These are phyloP conservation scores for Plasmodium cynomolgi DNA, from an alignment of 169 alveolate species.

Conservation along the genomic window DNA sequence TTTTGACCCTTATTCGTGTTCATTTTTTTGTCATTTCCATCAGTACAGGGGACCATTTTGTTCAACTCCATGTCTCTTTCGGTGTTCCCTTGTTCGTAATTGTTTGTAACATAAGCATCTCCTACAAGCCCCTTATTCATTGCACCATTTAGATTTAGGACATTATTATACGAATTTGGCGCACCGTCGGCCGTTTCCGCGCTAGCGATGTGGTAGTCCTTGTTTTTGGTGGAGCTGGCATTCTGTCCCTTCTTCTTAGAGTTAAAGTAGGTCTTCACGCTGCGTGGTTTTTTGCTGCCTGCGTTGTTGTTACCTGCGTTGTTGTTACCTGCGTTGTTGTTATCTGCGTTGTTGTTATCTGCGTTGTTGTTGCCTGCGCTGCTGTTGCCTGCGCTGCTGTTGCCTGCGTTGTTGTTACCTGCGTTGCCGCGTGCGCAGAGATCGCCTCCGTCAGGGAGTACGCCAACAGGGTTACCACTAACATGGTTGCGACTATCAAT, in stretches of 20 bases:
- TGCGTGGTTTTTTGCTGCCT: not conserved
- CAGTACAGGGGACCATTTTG: not conserved
- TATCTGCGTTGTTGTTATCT: not conserved
- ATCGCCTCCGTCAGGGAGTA: not conserved
- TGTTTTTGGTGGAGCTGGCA: not conserved
- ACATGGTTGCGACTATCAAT: not conserved
- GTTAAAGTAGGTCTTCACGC: not conserved
- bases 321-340: not conserved
- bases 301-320: not conserved
- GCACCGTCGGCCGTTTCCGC: not conserved
- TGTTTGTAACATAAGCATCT: not conserved
- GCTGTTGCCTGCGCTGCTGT: too few species aligned
- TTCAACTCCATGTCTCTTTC: not conserved
- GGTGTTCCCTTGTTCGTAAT: constrained; percentile 9
- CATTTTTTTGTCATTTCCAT: not conserved
- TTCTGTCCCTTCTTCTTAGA: not conserved
- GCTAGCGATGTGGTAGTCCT: not conserved
- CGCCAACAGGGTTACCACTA: not conserved
- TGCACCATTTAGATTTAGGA: not conserved
- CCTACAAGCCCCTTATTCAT: not conserved
- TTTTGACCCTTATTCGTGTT: not conserved
- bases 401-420: not conserved
- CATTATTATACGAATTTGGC: not conserved
- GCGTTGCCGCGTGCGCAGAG: not conserved
- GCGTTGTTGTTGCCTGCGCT: too few species aligned